Evolutionary conservation across 2,329 filamentous ascomycete species (phyloP).

Genomic region (Neurospora crassa): DNA sequence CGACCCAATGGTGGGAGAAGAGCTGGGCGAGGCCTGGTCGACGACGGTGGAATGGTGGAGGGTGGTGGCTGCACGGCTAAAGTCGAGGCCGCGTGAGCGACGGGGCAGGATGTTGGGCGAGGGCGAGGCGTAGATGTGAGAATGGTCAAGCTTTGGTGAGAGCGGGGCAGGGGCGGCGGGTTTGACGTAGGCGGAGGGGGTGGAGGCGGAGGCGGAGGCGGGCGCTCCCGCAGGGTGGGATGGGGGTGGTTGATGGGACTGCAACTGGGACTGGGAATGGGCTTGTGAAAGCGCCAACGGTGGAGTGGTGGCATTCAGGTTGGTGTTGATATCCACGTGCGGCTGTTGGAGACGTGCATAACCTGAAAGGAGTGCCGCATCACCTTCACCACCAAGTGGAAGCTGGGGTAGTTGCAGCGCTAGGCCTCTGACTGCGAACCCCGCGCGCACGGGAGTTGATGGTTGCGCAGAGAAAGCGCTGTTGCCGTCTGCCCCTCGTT

Average conservation of each 20-base stretch:
- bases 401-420: conserved; percentile 56
- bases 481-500: conserved; percentile 5
- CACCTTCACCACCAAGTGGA: neutral
- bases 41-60: conserved; percentile 92
- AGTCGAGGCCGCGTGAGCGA: conserved; percentile 83
- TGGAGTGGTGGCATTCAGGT: neutral
- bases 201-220: conserved; percentile 1
- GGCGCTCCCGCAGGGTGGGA: neutral
- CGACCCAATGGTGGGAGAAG: conserved; percentile 74
- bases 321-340: neutral
- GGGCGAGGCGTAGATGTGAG: conserved; percentile 77
- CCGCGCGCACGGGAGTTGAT: conserved; percentile 64
- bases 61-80: conserved; percentile 85
- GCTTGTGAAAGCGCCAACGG: conserved; percentile 2
- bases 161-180: conserved; percentile 46
- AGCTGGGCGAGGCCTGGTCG: conserved; percentile 79
- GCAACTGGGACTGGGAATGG: neutral
- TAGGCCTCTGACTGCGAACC: conserved; percentile 53
- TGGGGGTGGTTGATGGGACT: neutral
- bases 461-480: conserved; percentile 21
- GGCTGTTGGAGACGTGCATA: neutral
- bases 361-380: neutral
- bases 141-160: conserved; percentile 78
- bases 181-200: conserved; percentile 27
- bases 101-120: conserved; percentile 73